Base-by-base conservation (phyloP, 768 basidiomycete species). In the Lyophyllum semitale region DNA sequence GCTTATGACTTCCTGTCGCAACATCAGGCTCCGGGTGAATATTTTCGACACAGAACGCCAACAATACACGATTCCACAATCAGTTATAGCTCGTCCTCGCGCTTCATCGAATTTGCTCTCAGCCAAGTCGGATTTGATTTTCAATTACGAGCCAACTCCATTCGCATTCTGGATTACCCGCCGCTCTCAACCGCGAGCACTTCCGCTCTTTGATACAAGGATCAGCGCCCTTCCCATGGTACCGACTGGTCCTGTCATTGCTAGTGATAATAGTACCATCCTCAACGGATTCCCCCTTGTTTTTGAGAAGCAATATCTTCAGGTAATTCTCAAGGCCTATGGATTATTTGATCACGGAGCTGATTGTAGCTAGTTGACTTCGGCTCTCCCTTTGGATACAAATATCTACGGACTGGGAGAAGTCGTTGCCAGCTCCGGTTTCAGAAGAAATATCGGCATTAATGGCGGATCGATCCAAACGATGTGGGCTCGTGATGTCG, bases 151-250 rank as follows among this genome's bases (percentile, higher is more conserved):
- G 1, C 7, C 77, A 1, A 72, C 75, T 0, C 89, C 91, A 0
- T 92, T 92, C 65, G 83, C 85, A 2, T 92, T 91, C 66, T 92
- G 89, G 89, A 84, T 92, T 58, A 88, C 87, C 1, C 82, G 89
- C 41, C 81, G 84, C 22, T 81, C 83, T 3, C 74, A 81, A 8
- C 84, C 84, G 3, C 67, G 77, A 29, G 76, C 73, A 6, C 61
- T 64, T 42, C 87, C 84, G 48, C 67, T 92, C 22, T 91, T 91
- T 61, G 89, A 92, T 62, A 91, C 89, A 1, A 80, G 89, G 38
- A 66, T 78, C 8, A 59, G 77, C 0, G 88, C 87, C 0, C 74
- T 91, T 8, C 88, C 88, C 1, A 55, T 73, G 3, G 79, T 87
- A 2, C 83, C 85, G 1, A 82, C 83, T 30, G 71, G 80, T n/a